Percentiles rank a stretch among this genome's conserved stretches.
Evolutionary conservation across 352 stramenopile species (phyloP).

Genomic region (Thalassiosira pacifica): DNA sequence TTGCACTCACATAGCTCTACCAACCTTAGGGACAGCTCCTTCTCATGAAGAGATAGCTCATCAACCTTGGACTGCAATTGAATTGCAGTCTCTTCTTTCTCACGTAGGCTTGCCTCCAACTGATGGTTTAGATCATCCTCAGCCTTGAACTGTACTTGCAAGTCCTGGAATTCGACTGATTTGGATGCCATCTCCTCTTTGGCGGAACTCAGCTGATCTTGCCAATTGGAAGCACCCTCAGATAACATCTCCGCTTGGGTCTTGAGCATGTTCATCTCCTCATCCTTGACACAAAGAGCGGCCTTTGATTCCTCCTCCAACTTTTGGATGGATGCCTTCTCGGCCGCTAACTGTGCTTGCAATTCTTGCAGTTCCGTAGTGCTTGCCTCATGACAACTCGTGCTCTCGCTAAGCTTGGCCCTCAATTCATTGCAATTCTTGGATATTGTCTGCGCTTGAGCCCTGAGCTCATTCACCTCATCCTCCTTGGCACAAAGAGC

Average conservation of each 20-base stretch:
- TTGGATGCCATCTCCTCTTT: not conserved
- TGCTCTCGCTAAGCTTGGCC: not conserved
- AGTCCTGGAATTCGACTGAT: not conserved
- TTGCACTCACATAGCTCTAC: constrained; percentile 9
- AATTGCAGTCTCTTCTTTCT: constrained; percentile 8
- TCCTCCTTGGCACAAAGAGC: not conserved
- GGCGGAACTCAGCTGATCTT: too few species aligned
- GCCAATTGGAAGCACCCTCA: too few species aligned
- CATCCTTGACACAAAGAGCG: too few species aligned
- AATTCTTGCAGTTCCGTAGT: not conserved
- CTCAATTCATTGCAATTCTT: too few species aligned
- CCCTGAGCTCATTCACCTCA: not conserved
- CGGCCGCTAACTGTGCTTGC: not conserved
- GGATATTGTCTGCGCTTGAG: too few species aligned
- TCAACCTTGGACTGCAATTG: not conserved
- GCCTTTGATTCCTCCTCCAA: not conserved
- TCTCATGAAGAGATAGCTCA: not conserved
- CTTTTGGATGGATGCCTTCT: not conserved
- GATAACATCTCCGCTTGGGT: too few species aligned
- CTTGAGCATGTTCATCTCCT: too few species aligned
- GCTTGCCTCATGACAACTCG: not conserved
- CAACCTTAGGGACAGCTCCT: not conserved
- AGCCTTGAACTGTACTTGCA: not conserved
- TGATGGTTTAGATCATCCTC: not conserved
- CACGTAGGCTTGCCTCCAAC: not conserved